Percentiles rank a stretch among this genome's conserved stretches.
Conservation (phyloP, 1,139 yeast genomes). For the Chernovozyma aurita region DNA sequence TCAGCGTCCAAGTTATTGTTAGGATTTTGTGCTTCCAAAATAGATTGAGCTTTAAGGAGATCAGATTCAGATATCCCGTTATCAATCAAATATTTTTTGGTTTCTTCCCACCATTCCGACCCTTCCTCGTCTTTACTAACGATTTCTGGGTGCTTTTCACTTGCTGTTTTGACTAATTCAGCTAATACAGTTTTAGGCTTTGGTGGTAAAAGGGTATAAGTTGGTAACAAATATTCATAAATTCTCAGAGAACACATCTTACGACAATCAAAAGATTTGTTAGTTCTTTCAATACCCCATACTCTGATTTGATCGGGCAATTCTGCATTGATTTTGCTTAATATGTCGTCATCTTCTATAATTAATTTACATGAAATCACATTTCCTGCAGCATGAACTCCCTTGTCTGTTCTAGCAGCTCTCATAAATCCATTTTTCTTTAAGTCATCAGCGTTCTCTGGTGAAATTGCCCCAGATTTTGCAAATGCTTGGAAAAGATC, state of each 20-base stretch:
- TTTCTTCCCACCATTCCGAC: slow-evolving; percentile 62
- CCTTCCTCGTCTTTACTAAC: slow-evolving; percentile 67
- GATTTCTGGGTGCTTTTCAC: slow-evolving; percentile 52
- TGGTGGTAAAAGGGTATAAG: slow-evolving; percentile 88
- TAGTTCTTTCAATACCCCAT: slow-evolving; percentile 91
- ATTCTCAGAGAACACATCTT: slow-evolving; percentile 92
- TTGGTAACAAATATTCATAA: slow-evolving; percentile 90
- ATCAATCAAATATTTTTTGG: slow-evolving; percentile 39
- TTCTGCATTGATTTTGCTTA: slow-evolving; percentile 63
- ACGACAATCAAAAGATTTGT: slow-evolving; percentile 90
- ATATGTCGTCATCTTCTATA: slow-evolving; percentile 78
- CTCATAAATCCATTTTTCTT: slow-evolving; percentile 90
- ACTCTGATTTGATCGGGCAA: slow-evolving; percentile 85
- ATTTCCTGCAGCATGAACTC: slow-evolving; percentile 98
- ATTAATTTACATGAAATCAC: slow-evolving; percentile 85
- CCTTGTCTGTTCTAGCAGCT: slow-evolving; percentile 97
- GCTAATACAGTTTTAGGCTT: slow-evolving; percentile 67
- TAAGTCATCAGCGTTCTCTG: slow-evolving; percentile 84
- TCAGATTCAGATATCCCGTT: slow-evolving; percentile 49
- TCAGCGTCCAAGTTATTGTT: slow-evolving; percentile 4
- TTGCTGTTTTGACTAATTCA: slow-evolving; percentile 52
- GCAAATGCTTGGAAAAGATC: slow-evolving; percentile 83
- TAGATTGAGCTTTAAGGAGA: slow-evolving; percentile 17
- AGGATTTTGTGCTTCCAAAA: slow-evolving; percentile 15
- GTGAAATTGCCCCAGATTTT: slow-evolving; percentile 85